phyloP scores from a whole-genome alignment of 352 stramenopile genomes.

The Globisporangium cylindrosporum region DNA sequence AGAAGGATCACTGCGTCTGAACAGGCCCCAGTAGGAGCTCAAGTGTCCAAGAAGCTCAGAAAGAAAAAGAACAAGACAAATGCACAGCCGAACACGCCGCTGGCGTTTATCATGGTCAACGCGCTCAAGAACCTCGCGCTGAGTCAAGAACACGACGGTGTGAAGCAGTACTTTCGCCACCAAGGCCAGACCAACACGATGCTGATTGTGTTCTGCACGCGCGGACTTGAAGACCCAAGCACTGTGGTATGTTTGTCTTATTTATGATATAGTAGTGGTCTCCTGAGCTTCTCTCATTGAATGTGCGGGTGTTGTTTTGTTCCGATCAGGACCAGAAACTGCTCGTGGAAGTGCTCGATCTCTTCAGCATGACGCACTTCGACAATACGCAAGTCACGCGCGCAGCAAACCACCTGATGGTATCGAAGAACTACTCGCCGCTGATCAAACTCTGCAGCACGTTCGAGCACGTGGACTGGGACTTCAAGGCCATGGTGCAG shows the following conservation, averaged over 20 bases:
- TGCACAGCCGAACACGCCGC: constrained; percentile 43
- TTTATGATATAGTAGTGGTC: not conserved
- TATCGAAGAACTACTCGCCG: constrained; percentile 43
- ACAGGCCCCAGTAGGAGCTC: not conserved
- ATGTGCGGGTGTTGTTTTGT: not conserved
- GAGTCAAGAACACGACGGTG: not conserved
- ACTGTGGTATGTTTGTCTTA: not conserved
- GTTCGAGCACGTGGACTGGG: constrained; percentile 37
- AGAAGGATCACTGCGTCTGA: not conserved
- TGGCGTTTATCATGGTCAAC: constrained; percentile 57
- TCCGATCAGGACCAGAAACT: constrained; percentile 44
- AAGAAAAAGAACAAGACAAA: constrained; percentile 31
- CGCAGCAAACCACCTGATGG: constrained; percentile 25
- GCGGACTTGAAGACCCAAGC: not conserved
- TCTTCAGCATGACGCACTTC: constrained; percentile 40
- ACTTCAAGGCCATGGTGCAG: constrained; percentile 35
- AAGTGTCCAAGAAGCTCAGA: constrained; percentile 4
- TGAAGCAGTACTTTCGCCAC: not conserved
- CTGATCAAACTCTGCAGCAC: constrained; percentile 44
- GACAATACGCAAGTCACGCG: constrained; percentile 14
- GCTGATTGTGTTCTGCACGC: constrained; percentile 10
- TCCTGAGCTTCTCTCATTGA: not conserved
- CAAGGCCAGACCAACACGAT: not conserved
- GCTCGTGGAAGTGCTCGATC: constrained; percentile 52
- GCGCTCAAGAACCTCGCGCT: constrained; percentile 43